Percentiles rank a stretch among this genome's conserved stretches.
These are phyloP conservation scores for Niebla homalea DNA, from an alignment of 495 filamentous ascomycete species.

Conservation along the genomic window DNA sequence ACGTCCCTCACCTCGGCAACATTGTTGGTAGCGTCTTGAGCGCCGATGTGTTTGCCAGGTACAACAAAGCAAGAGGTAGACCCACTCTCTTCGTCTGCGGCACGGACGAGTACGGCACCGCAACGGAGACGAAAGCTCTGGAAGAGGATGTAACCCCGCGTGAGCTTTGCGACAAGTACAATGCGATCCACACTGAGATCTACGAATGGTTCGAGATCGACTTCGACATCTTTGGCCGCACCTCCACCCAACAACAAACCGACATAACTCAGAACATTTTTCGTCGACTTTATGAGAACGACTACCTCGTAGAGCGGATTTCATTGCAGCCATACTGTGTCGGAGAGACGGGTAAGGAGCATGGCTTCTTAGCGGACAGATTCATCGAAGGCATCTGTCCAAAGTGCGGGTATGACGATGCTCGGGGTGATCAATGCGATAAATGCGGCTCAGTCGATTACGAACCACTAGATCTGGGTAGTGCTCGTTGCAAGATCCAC, in stretches of 20 bases:
- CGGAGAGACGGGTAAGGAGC: slow-evolving; percentile 69
- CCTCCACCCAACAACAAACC: slow-evolving; percentile 68
- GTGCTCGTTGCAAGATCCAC: slow-evolving; percentile 67
- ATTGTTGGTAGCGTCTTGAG: slow-evolving; percentile 80
- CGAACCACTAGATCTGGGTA: slow-evolving; percentile 56
- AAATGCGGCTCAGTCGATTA: slow-evolving; percentile 55
- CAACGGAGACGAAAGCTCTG: slow-evolving; percentile 70
- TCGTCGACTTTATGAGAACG: slow-evolving; percentile 59
- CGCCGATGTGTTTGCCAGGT: slow-evolving; percentile 58
- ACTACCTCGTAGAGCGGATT: slow-evolving; percentile 67
- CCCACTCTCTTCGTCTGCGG: slow-evolving; percentile 43
- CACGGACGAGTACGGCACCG: slow-evolving; percentile 71
- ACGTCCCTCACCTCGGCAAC: slow-evolving; percentile 91
- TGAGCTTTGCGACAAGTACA: slow-evolving; percentile 74
- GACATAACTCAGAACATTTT: slow-evolving; percentile 82
- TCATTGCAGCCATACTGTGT: slow-evolving; percentile 77
- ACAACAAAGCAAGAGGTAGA: slow-evolving; percentile 53
- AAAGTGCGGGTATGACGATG: slow-evolving; percentile 66
- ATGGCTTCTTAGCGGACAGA: slow-evolving; percentile 79
- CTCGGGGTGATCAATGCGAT: slow-evolving; percentile 79
- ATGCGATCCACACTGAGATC: slow-evolving; percentile 67
- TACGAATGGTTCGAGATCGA: slow-evolving; percentile 82
- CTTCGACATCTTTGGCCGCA: slow-evolving; percentile 78
- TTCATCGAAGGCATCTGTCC: slow-evolving; percentile 87
- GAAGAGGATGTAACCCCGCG: slow-evolving; percentile 56